Evolutionary conservation across 371 early-diverging fungal species (phyloP).

Genomic region (Circinella minor): DNA sequence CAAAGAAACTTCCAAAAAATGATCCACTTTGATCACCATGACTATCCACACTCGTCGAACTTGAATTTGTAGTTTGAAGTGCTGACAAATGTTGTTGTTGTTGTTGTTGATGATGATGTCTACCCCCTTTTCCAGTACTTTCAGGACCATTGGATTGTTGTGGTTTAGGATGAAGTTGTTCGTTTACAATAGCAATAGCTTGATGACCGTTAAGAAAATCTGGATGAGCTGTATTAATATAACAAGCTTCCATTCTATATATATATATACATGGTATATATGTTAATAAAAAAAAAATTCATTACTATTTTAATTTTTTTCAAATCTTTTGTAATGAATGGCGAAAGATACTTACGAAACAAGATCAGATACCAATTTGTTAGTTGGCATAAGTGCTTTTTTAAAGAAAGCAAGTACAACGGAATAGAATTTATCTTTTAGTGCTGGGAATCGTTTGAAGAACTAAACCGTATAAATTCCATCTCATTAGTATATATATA

Average conservation of each 20-base stretch:
- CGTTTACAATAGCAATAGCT: conserved; percentile 93
- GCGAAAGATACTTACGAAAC: conserved; percentile 60
- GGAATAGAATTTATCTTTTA: conserved; percentile 88
- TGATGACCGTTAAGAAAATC: conserved; percentile 97
- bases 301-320: too few relatives aligned
- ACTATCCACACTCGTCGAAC: conserved; percentile 25
- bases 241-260: conserved; percentile 87
- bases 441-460: conserved; percentile 94
- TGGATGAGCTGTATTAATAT: conserved; percentile 99
- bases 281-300: too few relatives aligned
- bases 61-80: conserved; percentile 33
- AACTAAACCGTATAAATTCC: conserved; percentile 35
- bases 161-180: conserved; percentile 71
- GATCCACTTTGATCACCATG: conserved; percentile 18
- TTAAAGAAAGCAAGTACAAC: conserved; percentile 93
- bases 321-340: too few relatives aligned
- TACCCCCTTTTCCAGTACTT: conserved; percentile 28
- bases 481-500: background rate
- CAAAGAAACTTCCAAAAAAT: conserved; percentile 97
- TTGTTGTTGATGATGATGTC: conserved; percentile 42
- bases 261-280: too few relatives aligned
- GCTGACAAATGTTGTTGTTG: conserved; percentile 26
- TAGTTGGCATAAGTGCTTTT: conserved; percentile 88
- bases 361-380: conserved; percentile 91
- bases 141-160: conserved; percentile 49